Base-by-base conservation (phyloP, 2,329 filamentous ascomycete species). In the Setomelanomma holmii region DNA sequence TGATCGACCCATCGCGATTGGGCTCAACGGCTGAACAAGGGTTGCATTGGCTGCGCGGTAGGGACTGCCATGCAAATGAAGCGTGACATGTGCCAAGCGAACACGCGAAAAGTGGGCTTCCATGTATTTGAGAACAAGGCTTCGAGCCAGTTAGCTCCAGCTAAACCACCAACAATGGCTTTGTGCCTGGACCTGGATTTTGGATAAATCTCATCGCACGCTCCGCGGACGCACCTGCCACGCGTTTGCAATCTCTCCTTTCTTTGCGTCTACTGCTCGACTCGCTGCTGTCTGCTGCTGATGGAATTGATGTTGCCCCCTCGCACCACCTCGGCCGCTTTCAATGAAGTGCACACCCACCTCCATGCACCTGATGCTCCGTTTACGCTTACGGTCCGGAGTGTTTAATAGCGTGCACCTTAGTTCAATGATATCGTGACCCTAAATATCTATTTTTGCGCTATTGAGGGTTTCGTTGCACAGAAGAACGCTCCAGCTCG, bases 1-100 rank as follows among this genome's bases (percentile, higher is more conserved):
- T 60, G 68, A 73, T 70, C 58, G 63, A 61, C 61, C 5, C 50
- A 61, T 59, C 48, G 56, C 58, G 57, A 67, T 61, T 63, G 51
- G 47, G 49, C 41, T 48, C 46, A 53, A 46, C 51, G 51, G 20
- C 19, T 21, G 4, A 52, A 45, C 55, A 53, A 53, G 63, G 56
- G 49, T 52, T 33, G 57, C 53, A 64, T 64, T 65, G 66, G 60
- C 46, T 35, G 36, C 23, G 19, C 41, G 19, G 20, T 27, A 49
- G 33, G 45, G 54, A 51, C 23, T 44, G 35, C 30, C 35, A 33
- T 36, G 34, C 20, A 40, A n/a, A 35, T 35, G 35, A 39, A 42
- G 48, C 49, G 45, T 55, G 53, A 48, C 50, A 48, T 53, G 40
- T 14, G 50, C 50, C 50, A 53, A 53, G 50, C 27, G 10, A 30